Evolutionary conservation across 139 green algal genomes (phyloP), one percentile per base, ranked within the genome.

Genomic region (Auxenochlorella pyrenoidosa): DNA sequence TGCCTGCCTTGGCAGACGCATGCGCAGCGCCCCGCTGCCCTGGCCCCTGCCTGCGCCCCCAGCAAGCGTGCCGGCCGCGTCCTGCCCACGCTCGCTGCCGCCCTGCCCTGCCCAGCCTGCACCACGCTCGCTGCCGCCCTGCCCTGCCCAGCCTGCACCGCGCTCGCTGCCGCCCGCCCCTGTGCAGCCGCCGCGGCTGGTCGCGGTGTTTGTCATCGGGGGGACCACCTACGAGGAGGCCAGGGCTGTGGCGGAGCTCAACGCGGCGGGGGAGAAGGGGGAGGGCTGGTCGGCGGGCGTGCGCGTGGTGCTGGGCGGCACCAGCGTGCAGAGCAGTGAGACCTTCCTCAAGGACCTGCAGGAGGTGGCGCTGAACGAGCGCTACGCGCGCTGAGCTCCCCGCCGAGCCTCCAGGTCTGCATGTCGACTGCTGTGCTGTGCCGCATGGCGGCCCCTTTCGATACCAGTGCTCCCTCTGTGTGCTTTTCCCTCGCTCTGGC

Each of bases 221-320:
- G 97, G 97, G n/a, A 96, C 95, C 3, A 99, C 97, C 0, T 99
- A 98, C 84, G 97, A 99, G 88, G 97, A 99, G 90, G 93, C 96
- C 0, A 91, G 91, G 40, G 87, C 86, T 18, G 91, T 98, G 36
- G 91, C 94, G 24, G 94, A 98, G 82, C 93, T 95, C 80, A 99
- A 99, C 87, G 88, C 92, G 10, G 84, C 88, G 30, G 79, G 68
- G 60, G 86, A 82, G 58, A 70, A 59, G 28, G 78, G 85, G 32
- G 93, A 95, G 79, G 90, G 93, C 40, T 92, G 89, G 75, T 82
- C 89, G 38, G 83, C 92, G 18, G 83, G 86, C 54, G 90, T 93
- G 72, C 90, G 92, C 5, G 89, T 99, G 6, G 26, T 98, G 0
- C 92, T 99, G 63, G 97, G 96, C 0, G 97, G 97, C 85, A 98